Percentiles rank a stretch among this genome's conserved stretches.
phyloP scores from a whole-genome alignment of 2,329 filamentous ascomycete species.

The Botrytis cinerea region DNA sequence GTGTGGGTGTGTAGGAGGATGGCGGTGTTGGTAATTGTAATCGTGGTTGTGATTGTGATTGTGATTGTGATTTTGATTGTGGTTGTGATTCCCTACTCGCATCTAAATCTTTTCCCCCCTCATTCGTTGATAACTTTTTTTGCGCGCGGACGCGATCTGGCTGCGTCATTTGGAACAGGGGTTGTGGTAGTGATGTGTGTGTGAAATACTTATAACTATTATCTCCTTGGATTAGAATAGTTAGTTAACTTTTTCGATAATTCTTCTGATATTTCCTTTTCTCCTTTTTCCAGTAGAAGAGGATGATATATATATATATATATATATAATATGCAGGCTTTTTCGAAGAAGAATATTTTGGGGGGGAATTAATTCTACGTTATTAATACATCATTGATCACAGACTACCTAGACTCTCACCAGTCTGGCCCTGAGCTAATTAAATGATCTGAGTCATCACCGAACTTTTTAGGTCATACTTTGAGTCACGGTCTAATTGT shows the following conservation, averaged over 20 bases:
- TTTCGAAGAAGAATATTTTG: no score
- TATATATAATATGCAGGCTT: not conserved
- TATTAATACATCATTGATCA: not conserved
- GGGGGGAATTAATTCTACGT: not conserved
- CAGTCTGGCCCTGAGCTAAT: not conserved
- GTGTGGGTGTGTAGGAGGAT: not conserved
- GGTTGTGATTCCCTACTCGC: not conserved
- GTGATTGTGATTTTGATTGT: not conserved
- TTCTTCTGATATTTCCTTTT: no score
- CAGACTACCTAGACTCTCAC: not conserved
- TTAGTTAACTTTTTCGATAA: not conserved
- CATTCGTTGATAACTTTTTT: not conserved
- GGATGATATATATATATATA: no score
- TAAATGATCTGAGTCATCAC: constrained; percentile 13
- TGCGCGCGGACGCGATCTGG: constrained; percentile 5
- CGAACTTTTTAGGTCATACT: constrained; percentile 7
- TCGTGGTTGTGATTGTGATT: not conserved
- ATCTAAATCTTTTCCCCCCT: not conserved
- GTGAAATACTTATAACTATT: no score
- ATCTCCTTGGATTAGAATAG: not conserved
- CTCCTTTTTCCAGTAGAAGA: no score
- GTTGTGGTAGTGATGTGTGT: not conserved
- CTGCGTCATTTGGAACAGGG: constrained; percentile 17
- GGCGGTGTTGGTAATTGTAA: not conserved
- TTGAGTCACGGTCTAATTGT: not conserved